Conservation (phyloP, 2,329 filamentous ascomycete species). For the Fusarium pseudocircinatum region DNA sequence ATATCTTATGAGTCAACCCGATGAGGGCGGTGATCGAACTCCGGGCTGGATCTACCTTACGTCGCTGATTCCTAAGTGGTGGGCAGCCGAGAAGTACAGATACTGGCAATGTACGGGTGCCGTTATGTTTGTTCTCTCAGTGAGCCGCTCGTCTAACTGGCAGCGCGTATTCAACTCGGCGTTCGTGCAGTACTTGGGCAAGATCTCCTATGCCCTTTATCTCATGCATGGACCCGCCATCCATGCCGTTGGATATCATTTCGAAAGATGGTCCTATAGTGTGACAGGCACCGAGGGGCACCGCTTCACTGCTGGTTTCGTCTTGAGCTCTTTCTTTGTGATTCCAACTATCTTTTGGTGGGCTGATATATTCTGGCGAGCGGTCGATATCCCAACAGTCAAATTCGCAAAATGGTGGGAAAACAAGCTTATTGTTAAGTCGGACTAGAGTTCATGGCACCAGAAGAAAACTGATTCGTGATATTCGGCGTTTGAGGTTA, state of each 20-base stretch:
- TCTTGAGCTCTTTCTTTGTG: conserved; percentile 57
- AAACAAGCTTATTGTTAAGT: conserved; percentile 50
- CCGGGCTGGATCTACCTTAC: conserved; percentile 63
- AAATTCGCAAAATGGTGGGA: conserved; percentile 67
- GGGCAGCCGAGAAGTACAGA: conserved; percentile 59
- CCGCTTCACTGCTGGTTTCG: conserved; percentile 58
- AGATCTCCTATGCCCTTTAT: conserved; percentile 69
- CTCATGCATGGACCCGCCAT: conserved; percentile 68
- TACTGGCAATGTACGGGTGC: conserved; percentile 67
- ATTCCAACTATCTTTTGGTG: conserved; percentile 64
- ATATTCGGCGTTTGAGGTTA: conserved; percentile 14
- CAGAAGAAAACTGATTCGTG: conserved; percentile 5
- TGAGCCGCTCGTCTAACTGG: conserved; percentile 57
- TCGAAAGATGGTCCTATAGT: conserved; percentile 59
- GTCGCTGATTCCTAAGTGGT: conserved; percentile 60
- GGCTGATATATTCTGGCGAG: conserved; percentile 65
- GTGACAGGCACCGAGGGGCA: conserved; percentile 58
- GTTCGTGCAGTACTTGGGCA: conserved; percentile 66
- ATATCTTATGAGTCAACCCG: conserved; percentile 59
- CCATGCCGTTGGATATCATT: conserved; percentile 63
- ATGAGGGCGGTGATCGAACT: conserved; percentile 55
- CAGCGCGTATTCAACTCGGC: conserved; percentile 61
- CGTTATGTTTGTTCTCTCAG: conserved; percentile 61
- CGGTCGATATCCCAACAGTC: conserved; percentile 65
- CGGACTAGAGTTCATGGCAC: conserved; percentile 24